A percentile compares a stretch with the other conserved stretches of the same genome.
phyloP scores from a whole-genome alignment of 2,329 filamentous ascomycete species.

The Metarhizium album region DNA sequence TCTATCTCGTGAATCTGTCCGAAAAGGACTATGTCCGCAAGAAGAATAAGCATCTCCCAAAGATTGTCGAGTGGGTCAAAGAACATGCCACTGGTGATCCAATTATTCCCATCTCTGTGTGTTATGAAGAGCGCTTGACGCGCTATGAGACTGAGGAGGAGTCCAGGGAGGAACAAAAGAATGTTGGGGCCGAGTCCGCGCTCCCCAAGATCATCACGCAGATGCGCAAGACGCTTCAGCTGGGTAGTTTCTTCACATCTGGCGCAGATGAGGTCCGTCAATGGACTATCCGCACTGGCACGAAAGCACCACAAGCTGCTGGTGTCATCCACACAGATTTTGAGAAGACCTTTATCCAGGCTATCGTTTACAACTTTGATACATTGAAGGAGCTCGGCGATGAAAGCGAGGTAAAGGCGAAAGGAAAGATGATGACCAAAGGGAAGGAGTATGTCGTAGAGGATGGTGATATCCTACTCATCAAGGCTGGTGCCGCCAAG shows the following conservation, averaged over 20 bases:
- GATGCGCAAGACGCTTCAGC: constrained; percentile 85
- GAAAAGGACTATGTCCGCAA: constrained; percentile 96
- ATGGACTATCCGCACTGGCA: constrained; percentile 94
- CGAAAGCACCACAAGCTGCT: constrained; percentile 93
- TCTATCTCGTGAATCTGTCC: constrained; percentile 93
- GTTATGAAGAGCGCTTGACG: constrained; percentile 84
- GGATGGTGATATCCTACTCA: constrained; percentile 72
- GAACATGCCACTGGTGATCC: constrained; percentile 78
- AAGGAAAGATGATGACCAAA: constrained; percentile 97
- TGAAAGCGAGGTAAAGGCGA: constrained; percentile 78
- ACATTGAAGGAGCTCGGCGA: constrained; percentile 77
- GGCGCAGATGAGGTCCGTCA: constrained; percentile 93
- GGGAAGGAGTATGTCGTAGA: constrained; percentile 92
- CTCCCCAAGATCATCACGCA: constrained; percentile 84
- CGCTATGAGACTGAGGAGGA: constrained; percentile 68
- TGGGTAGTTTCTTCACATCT: constrained; percentile 95
- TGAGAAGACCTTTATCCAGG: constrained; percentile 99
- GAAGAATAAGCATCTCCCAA: constrained; percentile 98
- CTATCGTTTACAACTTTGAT: constrained; percentile 82
- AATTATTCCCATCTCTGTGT: constrained; percentile 86
- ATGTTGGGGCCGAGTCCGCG: constrained; percentile 72
- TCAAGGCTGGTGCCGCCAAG: constrained; percentile 84
- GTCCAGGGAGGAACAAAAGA: constrained; percentile 79
- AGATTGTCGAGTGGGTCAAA: constrained; percentile 93
- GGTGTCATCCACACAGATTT: constrained; percentile 98